Evolutionary conservation across 1,284 basidiomycete genomes (phyloP).

Genomic region (Apiotrichum montevideense): DNA sequence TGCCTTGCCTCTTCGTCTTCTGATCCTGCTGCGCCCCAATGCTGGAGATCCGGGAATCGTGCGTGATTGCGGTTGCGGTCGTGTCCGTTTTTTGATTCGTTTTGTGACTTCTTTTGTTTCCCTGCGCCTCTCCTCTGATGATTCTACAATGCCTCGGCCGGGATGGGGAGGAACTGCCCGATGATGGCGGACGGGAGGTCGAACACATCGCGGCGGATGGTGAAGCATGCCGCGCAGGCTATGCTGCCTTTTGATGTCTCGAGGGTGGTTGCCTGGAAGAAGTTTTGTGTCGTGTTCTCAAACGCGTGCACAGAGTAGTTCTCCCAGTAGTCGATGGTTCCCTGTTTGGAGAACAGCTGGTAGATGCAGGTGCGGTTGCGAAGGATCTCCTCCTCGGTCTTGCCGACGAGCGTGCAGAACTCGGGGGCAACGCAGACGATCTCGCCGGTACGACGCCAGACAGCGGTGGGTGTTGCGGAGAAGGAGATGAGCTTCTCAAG

Average conservation of each 20-base stretch:
- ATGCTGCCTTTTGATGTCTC: conserved; percentile 31
- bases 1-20: too few species aligned
- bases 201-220: conserved; percentile 71
- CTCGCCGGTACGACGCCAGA: conserved; percentile 96
- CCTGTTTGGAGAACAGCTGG: conserved; percentile 72
- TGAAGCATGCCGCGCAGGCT: conserved; percentile 79
- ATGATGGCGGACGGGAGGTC: conserved; percentile 71
- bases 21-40: too few species aligned
- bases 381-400: conserved; percentile 75
- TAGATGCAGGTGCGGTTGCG: conserved; percentile 67
- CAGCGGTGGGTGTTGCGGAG: conserved; percentile 98
- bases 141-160: conserved; percentile 12
- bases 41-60: too few species aligned
- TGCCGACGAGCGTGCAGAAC: conserved; percentile 89
- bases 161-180: conserved; percentile 53
- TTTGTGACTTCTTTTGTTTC: too few species aligned
- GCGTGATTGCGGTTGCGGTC: too few species aligned
- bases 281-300: conserved; percentile 90
- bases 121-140: too few species aligned
- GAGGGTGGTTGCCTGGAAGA: conserved; percentile 82
- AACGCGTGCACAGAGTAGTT: conserved; percentile 91
- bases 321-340: conserved; percentile 87
- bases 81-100: too few species aligned
- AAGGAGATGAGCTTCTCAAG: conserved; percentile 94
- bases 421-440: conserved; percentile 94